Evolutionary conservation across 2,329 filamentous ascomycete species (phyloP).

Genomic region (Epichloe baconii): DNA sequence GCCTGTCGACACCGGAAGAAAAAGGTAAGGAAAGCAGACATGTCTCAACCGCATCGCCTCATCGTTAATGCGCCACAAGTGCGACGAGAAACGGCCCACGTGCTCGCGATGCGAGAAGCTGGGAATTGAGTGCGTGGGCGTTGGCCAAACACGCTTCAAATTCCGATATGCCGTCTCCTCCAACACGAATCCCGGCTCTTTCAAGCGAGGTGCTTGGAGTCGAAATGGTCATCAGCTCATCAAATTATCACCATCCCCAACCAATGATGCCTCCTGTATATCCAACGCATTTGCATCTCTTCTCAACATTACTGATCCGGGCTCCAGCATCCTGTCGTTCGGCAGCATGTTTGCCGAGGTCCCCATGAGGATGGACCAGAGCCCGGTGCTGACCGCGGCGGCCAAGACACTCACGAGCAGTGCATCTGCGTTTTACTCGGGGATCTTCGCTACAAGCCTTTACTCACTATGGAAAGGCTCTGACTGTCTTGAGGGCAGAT

Average conservation of each 20-base stretch:
- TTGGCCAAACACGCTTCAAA: not conserved
- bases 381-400: not conserved
- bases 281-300: not conserved
- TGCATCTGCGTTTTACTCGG: not conserved
- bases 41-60: too few species aligned
- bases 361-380: not conserved
- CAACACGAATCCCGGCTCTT: not conserved
- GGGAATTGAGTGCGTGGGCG: not conserved
- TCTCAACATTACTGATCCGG: not conserved
- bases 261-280: not conserved
- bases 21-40: not conserved
- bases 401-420: not conserved
- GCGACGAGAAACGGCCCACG: slow-evolving; percentile 1
- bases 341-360: not conserved
- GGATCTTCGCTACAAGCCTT: not conserved
- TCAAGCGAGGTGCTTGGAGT: not conserved
- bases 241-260: not conserved
- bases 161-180: not conserved
- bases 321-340: not conserved
- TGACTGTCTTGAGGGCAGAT: not conserved
- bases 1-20: slow-evolving; percentile 1
- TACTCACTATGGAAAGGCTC: not conserved
- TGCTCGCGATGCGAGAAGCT: slow-evolving; percentile 1
- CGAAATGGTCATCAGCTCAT: not conserved
- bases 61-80: not conserved